Percentiles rank a stretch among this genome's conserved stretches.
These are phyloP conservation scores for Eucalyptus sp. DNA, from an alignment of 345 rosid genomes.

Conservation along the genomic window DNA sequence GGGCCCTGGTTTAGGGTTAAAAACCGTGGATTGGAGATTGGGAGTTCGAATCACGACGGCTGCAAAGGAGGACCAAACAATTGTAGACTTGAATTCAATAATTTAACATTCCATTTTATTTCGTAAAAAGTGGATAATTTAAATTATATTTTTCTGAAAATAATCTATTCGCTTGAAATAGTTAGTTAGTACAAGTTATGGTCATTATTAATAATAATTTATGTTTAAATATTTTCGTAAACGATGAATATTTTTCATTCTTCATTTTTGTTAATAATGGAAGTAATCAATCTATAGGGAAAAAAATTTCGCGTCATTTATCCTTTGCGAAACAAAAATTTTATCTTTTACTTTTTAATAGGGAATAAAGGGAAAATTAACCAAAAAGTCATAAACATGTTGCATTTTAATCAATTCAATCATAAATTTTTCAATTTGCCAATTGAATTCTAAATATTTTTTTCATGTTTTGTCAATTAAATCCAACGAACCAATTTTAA, in stretches of 20 bases:
- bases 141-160: neutral
- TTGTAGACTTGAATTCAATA: neutral
- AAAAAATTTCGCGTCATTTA: neutral
- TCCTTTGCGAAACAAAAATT: accelerated
- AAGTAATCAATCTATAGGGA: neutral
- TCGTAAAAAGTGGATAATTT: accelerated
- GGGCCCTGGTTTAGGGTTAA: neutral
- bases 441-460: too few species aligned
- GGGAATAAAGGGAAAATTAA: neutral
- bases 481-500: too few species aligned
- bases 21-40: neutral
- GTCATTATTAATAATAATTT: too few species aligned
- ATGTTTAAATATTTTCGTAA: too few species aligned
- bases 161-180: neutral
- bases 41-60: neutral
- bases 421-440: too few species aligned
- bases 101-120: neutral
- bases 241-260: neutral
- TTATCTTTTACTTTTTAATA: neutral
- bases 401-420: too few species aligned
- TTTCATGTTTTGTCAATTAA: too few species aligned
- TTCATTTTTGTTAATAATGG: neutral
- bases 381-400: too few species aligned
- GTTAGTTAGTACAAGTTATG: accelerated
- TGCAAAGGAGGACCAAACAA: neutral